phyloP scores from a whole-genome alignment of 2,329 filamentous ascomycete species.

The Fusarium sambucinum region DNA sequence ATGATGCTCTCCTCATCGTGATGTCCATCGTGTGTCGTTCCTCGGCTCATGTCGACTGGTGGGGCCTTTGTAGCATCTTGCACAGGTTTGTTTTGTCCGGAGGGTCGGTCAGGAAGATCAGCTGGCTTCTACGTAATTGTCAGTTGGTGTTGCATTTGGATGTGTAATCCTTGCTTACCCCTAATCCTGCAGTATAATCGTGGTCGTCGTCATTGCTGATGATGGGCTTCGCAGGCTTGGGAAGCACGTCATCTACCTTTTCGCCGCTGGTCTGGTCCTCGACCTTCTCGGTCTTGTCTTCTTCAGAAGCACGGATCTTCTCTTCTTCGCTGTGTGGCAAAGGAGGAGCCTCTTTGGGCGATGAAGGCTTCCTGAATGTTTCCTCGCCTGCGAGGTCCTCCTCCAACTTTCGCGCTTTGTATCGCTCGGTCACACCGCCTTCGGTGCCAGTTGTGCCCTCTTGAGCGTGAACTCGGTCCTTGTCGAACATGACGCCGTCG shows the following conservation, averaged over 20 bases:
- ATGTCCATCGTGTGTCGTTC: conserved; percentile 52
- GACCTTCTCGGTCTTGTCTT: conserved; percentile 27
- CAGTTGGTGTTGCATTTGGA: conserved; percentile 16
- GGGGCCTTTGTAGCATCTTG: conserved; percentile 75
- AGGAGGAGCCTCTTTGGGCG: conserved; percentile 87
- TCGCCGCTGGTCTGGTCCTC: conserved; percentile 2
- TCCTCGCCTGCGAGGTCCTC: conserved; percentile 75
- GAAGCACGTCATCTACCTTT: conserved; percentile 27
- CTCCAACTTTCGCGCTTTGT: conserved; percentile 77
- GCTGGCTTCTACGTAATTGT: conserved; percentile 74
- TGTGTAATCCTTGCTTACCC: conserved; percentile 44
- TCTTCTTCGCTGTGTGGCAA: conserved; percentile 84
- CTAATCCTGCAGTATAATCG: conserved; percentile 54
- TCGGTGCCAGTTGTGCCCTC: conserved; percentile 89
- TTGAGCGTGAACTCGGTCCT: conserved; percentile 78
- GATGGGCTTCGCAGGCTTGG: conserved; percentile 47
- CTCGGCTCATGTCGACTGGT: conserved; percentile 64
- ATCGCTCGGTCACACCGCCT: conserved; percentile 89
- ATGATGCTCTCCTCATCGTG: conserved; percentile 75
- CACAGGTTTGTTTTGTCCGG: conserved; percentile 78
- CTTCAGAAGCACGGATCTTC: conserved; percentile 65
- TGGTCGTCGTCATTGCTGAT: conserved; percentile 55
- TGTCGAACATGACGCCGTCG: conserved; percentile 95
- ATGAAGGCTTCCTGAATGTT: conserved; percentile 79
- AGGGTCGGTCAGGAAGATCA: conserved; percentile 82